Percentiles rank a stretch among this genome's conserved stretches.
phyloP scores from a whole-genome alignment of 306 rosid genomes.

The Arachis hypogaea region DNA sequence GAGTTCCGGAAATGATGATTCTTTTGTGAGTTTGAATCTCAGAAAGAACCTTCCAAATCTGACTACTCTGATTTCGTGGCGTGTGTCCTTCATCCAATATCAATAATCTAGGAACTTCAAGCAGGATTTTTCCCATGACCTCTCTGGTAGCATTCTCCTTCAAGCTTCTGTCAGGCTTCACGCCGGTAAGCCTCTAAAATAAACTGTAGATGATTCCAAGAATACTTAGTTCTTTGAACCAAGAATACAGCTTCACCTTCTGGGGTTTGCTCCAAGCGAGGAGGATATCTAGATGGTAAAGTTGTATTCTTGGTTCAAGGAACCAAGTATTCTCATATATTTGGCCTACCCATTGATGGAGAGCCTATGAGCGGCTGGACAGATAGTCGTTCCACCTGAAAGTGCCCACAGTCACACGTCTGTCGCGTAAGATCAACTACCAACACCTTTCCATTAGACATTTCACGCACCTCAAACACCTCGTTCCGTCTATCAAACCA shows the following conservation, averaged over 20 bases:
- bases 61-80: conserved; percentile 37
- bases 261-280: background rate
- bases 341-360: too few relatives aligned
- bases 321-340: too few relatives aligned
- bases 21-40: conserved; percentile 32
- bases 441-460: too few relatives aligned
- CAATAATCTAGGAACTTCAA: conserved; percentile 43
- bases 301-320: too few relatives aligned
- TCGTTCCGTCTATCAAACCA: too few relatives aligned
- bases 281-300: background rate
- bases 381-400: too few relatives aligned
- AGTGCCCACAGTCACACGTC: too few relatives aligned
- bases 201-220: conserved; percentile 43
- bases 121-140: conserved; percentile 35
- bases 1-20: conserved; percentile 49
- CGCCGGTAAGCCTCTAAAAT: conserved; percentile 32
- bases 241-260: conserved; percentile 39
- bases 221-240: conserved; percentile 43
- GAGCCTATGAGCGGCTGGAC: too few relatives aligned
- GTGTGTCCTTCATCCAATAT: conserved; percentile 55
- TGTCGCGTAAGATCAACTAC: too few relatives aligned
- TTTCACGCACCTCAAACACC: too few relatives aligned
- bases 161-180: too few relatives aligned
- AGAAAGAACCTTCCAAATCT: conserved; percentile 39
- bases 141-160: background rate